Evolutionary conservation across 768 basidiomycete species (phyloP).

Genomic region (Serendipita vermifera): DNA sequence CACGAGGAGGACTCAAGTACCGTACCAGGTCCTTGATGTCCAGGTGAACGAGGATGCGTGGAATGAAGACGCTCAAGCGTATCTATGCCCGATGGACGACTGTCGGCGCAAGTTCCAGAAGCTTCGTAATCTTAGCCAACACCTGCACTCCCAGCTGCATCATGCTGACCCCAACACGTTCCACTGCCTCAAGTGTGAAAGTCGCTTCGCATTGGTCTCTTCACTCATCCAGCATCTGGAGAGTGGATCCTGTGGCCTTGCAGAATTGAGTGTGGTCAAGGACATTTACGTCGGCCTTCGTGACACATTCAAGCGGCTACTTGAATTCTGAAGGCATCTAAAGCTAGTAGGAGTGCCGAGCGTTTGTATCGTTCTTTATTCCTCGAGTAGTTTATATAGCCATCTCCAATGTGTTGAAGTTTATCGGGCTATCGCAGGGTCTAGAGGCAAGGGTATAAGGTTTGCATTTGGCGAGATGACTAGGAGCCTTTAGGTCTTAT

Average conservation of each 20-base stretch:
- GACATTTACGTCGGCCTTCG: not conserved
- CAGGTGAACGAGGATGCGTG: not conserved
- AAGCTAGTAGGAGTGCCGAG: too few species aligned
- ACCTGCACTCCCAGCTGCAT: not conserved
- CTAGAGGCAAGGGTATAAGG: too few species aligned
- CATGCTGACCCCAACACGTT: not conserved
- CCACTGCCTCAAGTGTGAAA: not conserved
- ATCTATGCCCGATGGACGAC: not conserved
- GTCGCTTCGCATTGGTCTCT: not conserved
- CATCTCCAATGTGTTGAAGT: too few species aligned
- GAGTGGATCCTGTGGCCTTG: not conserved
- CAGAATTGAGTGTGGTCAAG: not conserved
- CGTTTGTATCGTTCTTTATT: too few species aligned
- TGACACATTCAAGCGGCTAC: not conserved
- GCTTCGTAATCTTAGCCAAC: not conserved
- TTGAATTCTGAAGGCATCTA: not conserved
- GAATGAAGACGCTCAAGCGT: not conserved
- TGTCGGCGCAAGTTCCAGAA: not conserved
- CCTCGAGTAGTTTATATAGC: too few species aligned
- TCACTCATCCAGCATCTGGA: not conserved
- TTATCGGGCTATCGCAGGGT: too few species aligned
- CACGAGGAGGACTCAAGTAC: not conserved
- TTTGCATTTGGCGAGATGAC: too few species aligned
- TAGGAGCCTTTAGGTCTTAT: too few species aligned
- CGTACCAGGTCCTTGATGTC: constrained; percentile 2